Evolutionary conservation across 805 yeast species (phyloP), one percentile per base, ranked within the genome.

Genomic region (Schizosaccharomyces lindneri): DNA sequence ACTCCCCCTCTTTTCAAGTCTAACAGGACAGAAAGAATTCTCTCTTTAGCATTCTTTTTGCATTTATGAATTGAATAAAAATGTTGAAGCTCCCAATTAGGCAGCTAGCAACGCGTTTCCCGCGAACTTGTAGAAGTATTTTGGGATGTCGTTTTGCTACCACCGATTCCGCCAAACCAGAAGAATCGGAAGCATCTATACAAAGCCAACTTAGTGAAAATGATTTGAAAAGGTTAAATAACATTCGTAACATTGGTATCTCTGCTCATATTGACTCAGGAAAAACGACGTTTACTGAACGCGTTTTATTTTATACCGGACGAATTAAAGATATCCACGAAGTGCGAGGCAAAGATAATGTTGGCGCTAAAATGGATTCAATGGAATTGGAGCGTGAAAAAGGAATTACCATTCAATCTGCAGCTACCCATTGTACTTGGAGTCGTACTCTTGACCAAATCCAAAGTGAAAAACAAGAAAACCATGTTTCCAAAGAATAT

Each of bases 341-440:
- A 73, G 67, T 74, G 9, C 79, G 98, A 72, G 98, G 98, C 59
- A 81, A 93, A 69, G 98, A 93, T 72, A 83, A 88, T 66, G 97
- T 93, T 63, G 99, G 99, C 64, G 99, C 99, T 62, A 93, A 89
- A 75, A 93, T 93, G 99, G 98, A 93, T 73, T 90, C 89, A 64
- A 93, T 93, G 98, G 98, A 93, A 68, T 78, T 93, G 66, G 98
- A 93, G 74, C 82, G 98, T 71, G 98, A 93, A 73, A 93, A 93
- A 72, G 98, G 98, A 73, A 93, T 93, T 70, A 93, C 98, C 61
- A 93, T 93, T 71, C 98, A 93, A 74, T 87, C 96, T 64, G 98
- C 98, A 65, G 98, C 98, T 43, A 93, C 98, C 1, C 93, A 86
- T 75, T 90, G 97, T 76, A 83, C 94, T 60, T 93, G 98, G 98